Evolutionary conservation across 1,284 basidiomycete species (phyloP).

Genomic region (Neolentinus lepideus): DNA sequence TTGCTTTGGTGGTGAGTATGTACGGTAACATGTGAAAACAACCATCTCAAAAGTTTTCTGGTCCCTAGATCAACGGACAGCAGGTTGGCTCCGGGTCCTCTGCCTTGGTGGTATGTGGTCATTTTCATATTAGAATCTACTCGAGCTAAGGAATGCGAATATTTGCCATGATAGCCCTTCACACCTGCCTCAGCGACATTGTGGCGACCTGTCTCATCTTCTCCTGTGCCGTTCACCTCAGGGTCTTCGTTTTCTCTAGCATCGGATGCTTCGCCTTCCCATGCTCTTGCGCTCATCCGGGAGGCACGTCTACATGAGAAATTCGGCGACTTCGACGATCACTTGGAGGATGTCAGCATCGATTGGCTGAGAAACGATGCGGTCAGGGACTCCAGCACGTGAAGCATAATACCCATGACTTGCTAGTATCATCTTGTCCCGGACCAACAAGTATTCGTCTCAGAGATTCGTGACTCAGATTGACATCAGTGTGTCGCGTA

Average conservation of each 20-base stretch:
- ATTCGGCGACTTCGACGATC: slow-evolving; percentile 74
- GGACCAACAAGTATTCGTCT: too few relatives aligned
- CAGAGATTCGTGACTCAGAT: too few relatives aligned
- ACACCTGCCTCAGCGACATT: not conserved
- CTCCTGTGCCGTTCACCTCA: slow-evolving; percentile 32
- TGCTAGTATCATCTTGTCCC: too few relatives aligned
- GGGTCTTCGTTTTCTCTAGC: slow-evolving; percentile 39
- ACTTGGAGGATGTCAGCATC: slow-evolving; percentile 65
- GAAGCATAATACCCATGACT: not conserved
- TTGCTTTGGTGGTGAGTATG: slow-evolving; percentile 57
- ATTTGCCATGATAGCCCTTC: slow-evolving; percentile 33
- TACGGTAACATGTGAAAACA: not conserved
- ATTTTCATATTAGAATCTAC: not conserved
- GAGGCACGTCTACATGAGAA: slow-evolving; percentile 39
- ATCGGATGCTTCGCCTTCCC: slow-evolving; percentile 32
- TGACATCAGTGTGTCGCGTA: too few relatives aligned
- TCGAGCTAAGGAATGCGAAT: slow-evolving; percentile 2
- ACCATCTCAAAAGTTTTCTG: not conserved
- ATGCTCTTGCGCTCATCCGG: slow-evolving; percentile 39
- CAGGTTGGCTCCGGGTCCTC: slow-evolving; percentile 39
- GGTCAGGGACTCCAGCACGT: not conserved
- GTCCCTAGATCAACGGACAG: slow-evolving; percentile 46
- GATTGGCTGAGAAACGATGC: slow-evolving; percentile 17
- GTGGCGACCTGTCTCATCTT: slow-evolving; percentile 17
- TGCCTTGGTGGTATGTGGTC: slow-evolving; percentile 46